These are phyloP conservation scores for Talaromyces verruculosus DNA, from an alignment of 2,329 filamentous ascomycete genomes.

Conservation along the genomic window DNA sequence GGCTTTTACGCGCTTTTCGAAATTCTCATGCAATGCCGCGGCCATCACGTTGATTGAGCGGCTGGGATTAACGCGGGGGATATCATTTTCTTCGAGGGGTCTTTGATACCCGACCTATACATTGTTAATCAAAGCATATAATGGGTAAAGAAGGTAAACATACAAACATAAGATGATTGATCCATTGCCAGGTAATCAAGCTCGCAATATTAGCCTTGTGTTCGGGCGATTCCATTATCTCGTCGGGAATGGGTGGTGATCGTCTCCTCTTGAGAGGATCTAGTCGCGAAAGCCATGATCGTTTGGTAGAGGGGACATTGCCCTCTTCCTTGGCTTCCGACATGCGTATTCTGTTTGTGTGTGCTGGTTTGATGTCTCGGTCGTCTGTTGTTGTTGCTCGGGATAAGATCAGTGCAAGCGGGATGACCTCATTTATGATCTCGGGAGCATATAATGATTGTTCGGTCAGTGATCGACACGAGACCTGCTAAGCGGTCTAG, in stretches of 20 bases:
- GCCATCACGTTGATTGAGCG: constrained; percentile 68
- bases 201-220: constrained; percentile 70
- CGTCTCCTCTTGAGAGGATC: constrained; percentile 22
- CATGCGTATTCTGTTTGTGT: constrained; percentile 4
- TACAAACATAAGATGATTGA: constrained; percentile 75
- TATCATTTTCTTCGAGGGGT: constrained; percentile 73
- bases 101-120: constrained; percentile 74
- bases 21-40: constrained; percentile 62
- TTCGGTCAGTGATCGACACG: not conserved
- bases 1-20: constrained; percentile 63
- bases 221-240: constrained; percentile 61
- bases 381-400: not conserved
- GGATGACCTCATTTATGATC: constrained; percentile 2
- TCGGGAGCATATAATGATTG: not conserved
- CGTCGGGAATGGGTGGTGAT: constrained; percentile 54
- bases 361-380: not conserved
- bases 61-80: constrained; percentile 79
- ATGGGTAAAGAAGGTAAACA: constrained; percentile 31
- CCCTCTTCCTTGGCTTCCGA: constrained; percentile 22
- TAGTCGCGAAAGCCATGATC: constrained; percentile 20
- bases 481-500: not conserved
- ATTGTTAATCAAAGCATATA: not conserved
- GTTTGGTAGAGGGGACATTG: not conserved
- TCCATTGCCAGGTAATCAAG: constrained; percentile 78
- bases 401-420: not conserved